phyloP scores from a whole-genome alignment of 768 basidiomycete genomes.

The Collybiopsis luxurians region DNA sequence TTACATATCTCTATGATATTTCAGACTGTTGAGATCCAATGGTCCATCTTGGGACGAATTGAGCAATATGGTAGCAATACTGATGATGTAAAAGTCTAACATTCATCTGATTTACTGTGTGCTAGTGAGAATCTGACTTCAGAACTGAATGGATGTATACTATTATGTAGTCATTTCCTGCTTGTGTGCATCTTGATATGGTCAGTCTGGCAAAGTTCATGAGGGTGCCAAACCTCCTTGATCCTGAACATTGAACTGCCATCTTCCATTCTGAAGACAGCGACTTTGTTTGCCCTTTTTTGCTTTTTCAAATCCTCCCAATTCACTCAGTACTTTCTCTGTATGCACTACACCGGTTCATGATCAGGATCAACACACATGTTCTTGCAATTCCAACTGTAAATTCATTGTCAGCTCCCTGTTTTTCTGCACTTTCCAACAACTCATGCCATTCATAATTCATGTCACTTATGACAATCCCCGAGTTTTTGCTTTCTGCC shows the following conservation, averaged over 20 bases:
- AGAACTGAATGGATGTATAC: no score
- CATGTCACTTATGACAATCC: background rate
- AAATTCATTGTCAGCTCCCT: background rate
- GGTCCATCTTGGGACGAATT: no score
- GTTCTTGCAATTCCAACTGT: background rate
- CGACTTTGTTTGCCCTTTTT: background rate
- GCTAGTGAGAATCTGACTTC: no score
- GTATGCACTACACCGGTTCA: slow-evolving; percentile 18
- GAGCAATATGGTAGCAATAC: no score
- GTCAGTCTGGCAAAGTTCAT: no score
- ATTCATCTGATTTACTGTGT: no score
- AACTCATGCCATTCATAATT: background rate
- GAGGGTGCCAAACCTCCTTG: no score
- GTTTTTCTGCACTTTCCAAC: background rate
- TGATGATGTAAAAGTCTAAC: no score
- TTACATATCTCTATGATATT: no score
- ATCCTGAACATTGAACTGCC: background rate
- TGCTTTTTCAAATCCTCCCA: slow-evolving; percentile 1
- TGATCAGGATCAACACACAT: slow-evolving; percentile 26
- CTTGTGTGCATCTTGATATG: no score
- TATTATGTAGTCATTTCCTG: no score
- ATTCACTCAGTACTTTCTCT: background rate
- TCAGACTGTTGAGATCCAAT: no score
- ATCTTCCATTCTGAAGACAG: background rate
- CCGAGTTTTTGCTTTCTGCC: slow-evolving; percentile 27